Percentiles rank a stretch among this genome's conserved stretches.
Conservation (phyloP, 2,329 filamentous ascomycete genomes). For the Paramyrothecium roridum region DNA sequence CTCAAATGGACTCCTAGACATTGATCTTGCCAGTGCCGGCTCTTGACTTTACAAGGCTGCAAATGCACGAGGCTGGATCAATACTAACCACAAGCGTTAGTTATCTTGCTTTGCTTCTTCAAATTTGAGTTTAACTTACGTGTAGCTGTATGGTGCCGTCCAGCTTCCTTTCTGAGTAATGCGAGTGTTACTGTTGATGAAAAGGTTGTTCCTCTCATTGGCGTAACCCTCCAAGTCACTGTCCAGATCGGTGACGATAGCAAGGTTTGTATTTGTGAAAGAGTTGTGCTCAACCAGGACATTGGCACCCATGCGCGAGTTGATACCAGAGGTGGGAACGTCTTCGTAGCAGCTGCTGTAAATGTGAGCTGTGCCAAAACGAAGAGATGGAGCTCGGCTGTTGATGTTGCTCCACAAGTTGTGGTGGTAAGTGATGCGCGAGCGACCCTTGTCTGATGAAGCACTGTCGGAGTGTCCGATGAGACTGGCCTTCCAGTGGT, state of each 20-base stretch:
- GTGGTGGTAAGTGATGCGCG: constrained; percentile 54
- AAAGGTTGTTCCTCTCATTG: constrained; percentile 40
- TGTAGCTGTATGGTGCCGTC: constrained; percentile 31
- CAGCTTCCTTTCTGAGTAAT: constrained; percentile 30
- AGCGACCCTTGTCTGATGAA: constrained; percentile 50
- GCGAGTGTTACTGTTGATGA: constrained; percentile 27
- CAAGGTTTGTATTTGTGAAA: constrained; percentile 40
- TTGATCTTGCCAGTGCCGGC: constrained; percentile 13
- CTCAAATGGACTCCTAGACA: neutral
- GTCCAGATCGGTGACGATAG: constrained; percentile 38
- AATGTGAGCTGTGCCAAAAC: constrained; percentile 59
- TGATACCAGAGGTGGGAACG: constrained; percentile 44
- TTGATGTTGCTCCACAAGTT: constrained; percentile 56
- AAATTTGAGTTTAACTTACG: constrained; percentile 15
- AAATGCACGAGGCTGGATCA: constrained; percentile 16
- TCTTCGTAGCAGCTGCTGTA: constrained; percentile 50
- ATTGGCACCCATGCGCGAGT: constrained; percentile 49
- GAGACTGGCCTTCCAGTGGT: constrained; percentile 59
- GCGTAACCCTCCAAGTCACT: constrained; percentile 42
- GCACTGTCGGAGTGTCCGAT: constrained; percentile 53
- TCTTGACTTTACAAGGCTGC: constrained; percentile 17
- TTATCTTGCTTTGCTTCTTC: neutral
- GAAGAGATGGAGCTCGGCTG: constrained; percentile 41
- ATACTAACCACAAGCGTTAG: constrained; percentile 1
- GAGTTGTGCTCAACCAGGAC: constrained; percentile 49